phyloP scores from a whole-genome alignment of 2,329 filamentous ascomycete genomes.

The Talaromyces sp. region DNA sequence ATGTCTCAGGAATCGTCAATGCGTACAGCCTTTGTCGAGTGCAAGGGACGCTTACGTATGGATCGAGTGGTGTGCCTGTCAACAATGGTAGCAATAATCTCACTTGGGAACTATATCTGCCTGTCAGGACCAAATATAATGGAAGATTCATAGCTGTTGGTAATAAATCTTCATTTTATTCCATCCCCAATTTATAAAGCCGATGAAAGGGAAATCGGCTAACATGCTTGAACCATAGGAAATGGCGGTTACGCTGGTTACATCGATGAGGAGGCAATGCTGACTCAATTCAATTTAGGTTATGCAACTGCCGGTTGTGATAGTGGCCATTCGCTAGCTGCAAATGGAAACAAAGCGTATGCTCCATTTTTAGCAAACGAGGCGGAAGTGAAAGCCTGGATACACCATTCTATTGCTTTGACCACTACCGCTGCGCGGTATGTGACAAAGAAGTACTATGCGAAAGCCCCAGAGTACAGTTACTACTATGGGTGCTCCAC shows the following conservation, averaged over 20 bases:
- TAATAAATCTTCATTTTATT: background rate
- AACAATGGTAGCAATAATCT: background rate
- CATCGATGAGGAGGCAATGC: constrained; percentile 8
- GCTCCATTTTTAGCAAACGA: constrained; percentile 4
- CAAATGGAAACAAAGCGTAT: constrained; percentile 6
- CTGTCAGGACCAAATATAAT: background rate
- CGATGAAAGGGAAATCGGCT: background rate
- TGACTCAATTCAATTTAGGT: constrained; percentile 5
- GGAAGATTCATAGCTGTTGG: constrained; percentile 4
- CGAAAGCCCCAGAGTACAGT: constrained; percentile 29
- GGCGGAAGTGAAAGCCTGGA: constrained; percentile 32
- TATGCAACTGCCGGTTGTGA: constrained; percentile 6
- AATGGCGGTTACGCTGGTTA: constrained; percentile 10
- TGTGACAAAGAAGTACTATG: constrained; percentile 39
- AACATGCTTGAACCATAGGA: background rate
- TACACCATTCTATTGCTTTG: constrained; percentile 41
- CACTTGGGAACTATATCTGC: background rate
- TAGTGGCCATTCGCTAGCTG: constrained; percentile 3
- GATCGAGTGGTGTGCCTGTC: background rate
- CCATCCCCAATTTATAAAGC: background rate
- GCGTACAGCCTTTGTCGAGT: background rate
- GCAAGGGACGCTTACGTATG: background rate
- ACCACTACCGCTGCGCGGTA: constrained; percentile 34
- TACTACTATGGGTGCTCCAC: constrained; percentile 49
- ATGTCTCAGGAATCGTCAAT: background rate